Base-by-base conservation (phyloP, 495 filamentous ascomycete species). In the Amphirosellinia nigrospora region DNA sequence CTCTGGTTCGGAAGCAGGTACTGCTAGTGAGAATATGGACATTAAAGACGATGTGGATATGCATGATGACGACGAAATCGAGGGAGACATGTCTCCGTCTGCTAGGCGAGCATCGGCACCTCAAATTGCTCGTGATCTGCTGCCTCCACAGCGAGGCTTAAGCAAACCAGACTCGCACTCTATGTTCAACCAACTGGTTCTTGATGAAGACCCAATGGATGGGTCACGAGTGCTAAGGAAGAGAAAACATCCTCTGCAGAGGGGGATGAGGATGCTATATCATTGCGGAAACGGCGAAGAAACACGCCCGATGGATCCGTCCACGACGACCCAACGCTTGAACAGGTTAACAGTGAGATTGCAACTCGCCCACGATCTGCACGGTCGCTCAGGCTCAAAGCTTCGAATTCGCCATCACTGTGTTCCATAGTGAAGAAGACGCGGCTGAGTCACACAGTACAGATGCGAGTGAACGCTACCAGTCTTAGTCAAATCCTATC, bases 181-280 rank as follows among this genome's bases (percentile, higher is more conserved):
- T 0, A 89, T 96, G 46, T 97, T 96, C 79, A 93, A 92, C 72
- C 85, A 90, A 82, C 82, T 93, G 26, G 90, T 93, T 41, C 86
- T 94, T 38, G 88, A 92, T 64, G 93, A 94, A 61, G 93, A 96
- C 73, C 86, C 92, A 15, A 86, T 94, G 82, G 93, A 96, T 78
- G 94, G 94, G 53, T 94, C 94, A 3, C 90, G 94, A 63, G 88
- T 93, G 55, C 81, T 98, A 62, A 88, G 95, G 63, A 98, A 98
- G 80, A 89, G 96, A 53, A 97, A 80, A 84, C 84, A 38, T 87
- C 85, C 0, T 86, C 84, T n/a, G 73, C 74, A 9, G 85, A 84
- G 52, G 67, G 74, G 0, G 83, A 84, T 4, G 83, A 85, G n/a
- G 74, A 78, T 45, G 64, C 79, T 30, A 79, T 82, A 56, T 77